A percentile compares a stretch with the other conserved stretches of the same genome.
Evolutionary conservation across 192 early-diverging fungal species (phyloP).

Genomic region (Dissophora globulifera): DNA sequence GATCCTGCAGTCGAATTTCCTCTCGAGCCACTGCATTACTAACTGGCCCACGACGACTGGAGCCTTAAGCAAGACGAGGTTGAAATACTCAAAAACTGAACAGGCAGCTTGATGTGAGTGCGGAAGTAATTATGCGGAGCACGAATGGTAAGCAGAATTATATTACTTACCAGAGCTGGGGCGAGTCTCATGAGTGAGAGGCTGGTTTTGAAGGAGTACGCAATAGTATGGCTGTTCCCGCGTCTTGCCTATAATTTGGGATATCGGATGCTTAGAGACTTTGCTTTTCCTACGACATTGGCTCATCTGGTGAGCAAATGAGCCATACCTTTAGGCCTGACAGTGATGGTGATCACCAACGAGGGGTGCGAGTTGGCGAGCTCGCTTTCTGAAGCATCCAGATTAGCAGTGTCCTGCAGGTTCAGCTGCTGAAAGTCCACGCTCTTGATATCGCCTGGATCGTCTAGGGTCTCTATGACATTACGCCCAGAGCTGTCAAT

Average conservation of each 20-base stretch:
- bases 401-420: constrained; percentile 4
- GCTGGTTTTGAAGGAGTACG: constrained; percentile 7
- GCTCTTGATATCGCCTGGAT: constrained; percentile 30
- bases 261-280: background rate
- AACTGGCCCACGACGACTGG: constrained; percentile 23
- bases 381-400: too few species aligned
- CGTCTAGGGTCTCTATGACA: constrained; percentile 23
- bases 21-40: constrained; percentile 38
- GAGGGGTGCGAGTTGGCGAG: background rate
- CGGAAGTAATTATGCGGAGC: too few species aligned
- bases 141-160: too few species aligned
- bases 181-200: background rate
- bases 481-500: constrained; percentile 31
- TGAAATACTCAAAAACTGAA: constrained; percentile 26
- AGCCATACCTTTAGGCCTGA: constrained; percentile 38
- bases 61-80: constrained; percentile 21
- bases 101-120: too few species aligned
- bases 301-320: too few species aligned
- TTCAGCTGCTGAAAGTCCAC: constrained; percentile 14
- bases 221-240: constrained; percentile 32
- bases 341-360: constrained; percentile 26
- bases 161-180: constrained; percentile 3
- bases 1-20: constrained; percentile 42
- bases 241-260: constrained; percentile 21
- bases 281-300: too few species aligned